phyloP scores from a whole-genome alignment of 2,329 filamentous ascomycete species.

The Ceratocystis eucalypticola region DNA sequence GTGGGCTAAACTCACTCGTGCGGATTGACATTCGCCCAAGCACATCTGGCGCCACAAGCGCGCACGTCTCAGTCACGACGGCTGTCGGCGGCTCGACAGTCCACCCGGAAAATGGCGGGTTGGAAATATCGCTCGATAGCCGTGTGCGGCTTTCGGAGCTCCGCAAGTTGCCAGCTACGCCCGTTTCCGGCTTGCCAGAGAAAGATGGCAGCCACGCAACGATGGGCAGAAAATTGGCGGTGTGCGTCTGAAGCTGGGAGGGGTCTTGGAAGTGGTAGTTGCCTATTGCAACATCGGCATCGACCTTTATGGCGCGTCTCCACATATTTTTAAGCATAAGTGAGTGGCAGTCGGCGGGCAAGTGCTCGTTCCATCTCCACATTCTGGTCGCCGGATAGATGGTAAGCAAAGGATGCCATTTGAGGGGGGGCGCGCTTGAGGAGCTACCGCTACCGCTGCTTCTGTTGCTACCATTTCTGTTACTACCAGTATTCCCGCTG shows the following conservation, averaged over 20 bases:
- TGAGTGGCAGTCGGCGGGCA: neutral
- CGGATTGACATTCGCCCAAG: neutral
- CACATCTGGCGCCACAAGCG: neutral
- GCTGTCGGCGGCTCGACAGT: neutral
- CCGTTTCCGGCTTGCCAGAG: neutral
- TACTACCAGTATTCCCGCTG: neutral
- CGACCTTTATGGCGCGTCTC: constrained; percentile 1
- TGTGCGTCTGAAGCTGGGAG: neutral
- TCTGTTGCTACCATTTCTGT: neutral
- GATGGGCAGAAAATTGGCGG: neutral
- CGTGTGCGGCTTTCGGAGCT: neutral
- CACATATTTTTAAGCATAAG: neutral
- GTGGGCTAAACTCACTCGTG: neutral
- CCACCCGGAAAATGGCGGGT: neutral
- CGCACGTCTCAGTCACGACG: neutral
- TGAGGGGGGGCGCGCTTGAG: neutral
- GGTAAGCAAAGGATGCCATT: constrained; percentile 1
- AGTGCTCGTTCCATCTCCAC: constrained; percentile 7
- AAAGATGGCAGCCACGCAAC: neutral
- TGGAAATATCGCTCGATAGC: neutral
- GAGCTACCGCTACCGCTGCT: neutral
- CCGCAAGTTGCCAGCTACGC: neutral
- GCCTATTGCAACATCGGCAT: neutral
- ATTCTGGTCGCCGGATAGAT: constrained; percentile 8
- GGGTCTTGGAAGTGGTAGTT: neutral